Conservation (phyloP, 768 basidiomycete genomes). For the Kwoniella europaea region DNA sequence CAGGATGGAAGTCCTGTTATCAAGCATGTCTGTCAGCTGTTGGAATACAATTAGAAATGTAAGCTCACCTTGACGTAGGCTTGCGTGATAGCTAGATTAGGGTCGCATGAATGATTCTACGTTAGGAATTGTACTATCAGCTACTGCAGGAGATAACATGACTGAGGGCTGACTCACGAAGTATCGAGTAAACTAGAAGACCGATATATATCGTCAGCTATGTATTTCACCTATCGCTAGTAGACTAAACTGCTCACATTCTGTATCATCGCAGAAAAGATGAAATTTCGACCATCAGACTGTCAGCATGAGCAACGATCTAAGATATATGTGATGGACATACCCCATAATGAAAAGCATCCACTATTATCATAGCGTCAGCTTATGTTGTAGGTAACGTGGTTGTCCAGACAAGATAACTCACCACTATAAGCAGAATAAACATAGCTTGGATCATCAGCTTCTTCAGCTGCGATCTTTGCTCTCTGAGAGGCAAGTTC, state of each 20-base stretch:
- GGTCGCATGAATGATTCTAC: slow-evolving; percentile 87
- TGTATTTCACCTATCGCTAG: neutral
- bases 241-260: slow-evolving; percentile 31
- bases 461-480: slow-evolving; percentile 18
- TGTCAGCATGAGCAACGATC: too few relatives aligned
- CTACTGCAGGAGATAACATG: neutral
- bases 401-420: slow-evolving; percentile 3
- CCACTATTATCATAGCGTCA: slow-evolving; percentile 62
- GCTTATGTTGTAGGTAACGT: neutral
- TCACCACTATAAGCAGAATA: slow-evolving; percentile 46
- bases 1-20: slow-evolving; percentile 54
- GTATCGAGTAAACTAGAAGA: slow-evolving; percentile 83
- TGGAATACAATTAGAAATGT: neutral
- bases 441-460: slow-evolving; percentile 48
- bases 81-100: slow-evolving; percentile 74
- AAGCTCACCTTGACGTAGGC: slow-evolving; percentile 71
- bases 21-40: slow-evolving; percentile 7
- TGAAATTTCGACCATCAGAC: too few relatives aligned
- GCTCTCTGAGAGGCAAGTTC: slow-evolving; percentile 48
- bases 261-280: slow-evolving; percentile 12
- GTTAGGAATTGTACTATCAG: too few relatives aligned
- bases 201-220: neutral
- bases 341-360: slow-evolving; percentile 73
- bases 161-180: slow-evolving; percentile 63
- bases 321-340: slow-evolving; percentile 17